Conservation (phyloP, 495 filamentous ascomycete genomes). For the Acidomyces sp. region DNA sequence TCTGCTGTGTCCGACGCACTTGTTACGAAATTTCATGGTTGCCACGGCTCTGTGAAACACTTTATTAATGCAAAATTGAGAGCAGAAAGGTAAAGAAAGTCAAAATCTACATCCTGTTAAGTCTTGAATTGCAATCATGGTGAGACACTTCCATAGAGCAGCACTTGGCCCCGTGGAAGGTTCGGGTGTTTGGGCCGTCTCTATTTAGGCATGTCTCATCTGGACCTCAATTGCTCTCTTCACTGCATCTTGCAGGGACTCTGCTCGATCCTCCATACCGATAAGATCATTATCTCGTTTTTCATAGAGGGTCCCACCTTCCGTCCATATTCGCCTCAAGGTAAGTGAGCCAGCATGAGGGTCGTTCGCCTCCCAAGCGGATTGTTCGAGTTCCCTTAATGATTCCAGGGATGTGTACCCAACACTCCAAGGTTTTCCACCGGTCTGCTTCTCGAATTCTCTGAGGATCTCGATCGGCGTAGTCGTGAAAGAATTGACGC, state of each 20-base stretch:
- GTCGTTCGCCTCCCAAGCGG: constrained; percentile 40
- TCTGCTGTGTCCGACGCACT: too few species aligned
- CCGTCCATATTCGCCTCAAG: constrained; percentile 54
- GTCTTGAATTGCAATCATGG: too few species aligned
- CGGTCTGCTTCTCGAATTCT: constrained; percentile 55
- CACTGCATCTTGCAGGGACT: constrained; percentile 8
- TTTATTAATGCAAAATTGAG: too few species aligned
- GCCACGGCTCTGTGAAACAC: too few species aligned
- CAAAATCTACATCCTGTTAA: too few species aligned
- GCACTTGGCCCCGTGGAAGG: too few species aligned
- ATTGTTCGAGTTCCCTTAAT: constrained; percentile 40
- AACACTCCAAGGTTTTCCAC: constrained; percentile 38
- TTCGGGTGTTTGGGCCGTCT: too few species aligned
- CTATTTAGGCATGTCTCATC: background rate
- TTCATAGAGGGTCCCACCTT: constrained; percentile 57
- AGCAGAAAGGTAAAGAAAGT: too few species aligned
- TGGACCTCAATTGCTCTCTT: constrained; percentile 10
- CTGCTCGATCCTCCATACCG: constrained; percentile 18
- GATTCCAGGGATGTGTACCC: constrained; percentile 39
- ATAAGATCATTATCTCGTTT: constrained; percentile 51
- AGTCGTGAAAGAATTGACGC: constrained; percentile 57
- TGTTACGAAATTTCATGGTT: too few species aligned
- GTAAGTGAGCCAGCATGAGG: constrained; percentile 45
- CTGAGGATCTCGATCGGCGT: constrained; percentile 47
- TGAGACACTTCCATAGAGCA: too few species aligned